Evolutionary conservation across 306 rosid genomes (phyloP), one percentile per base, ranked within the genome.

Genomic region (Trifolium dubium): DNA sequence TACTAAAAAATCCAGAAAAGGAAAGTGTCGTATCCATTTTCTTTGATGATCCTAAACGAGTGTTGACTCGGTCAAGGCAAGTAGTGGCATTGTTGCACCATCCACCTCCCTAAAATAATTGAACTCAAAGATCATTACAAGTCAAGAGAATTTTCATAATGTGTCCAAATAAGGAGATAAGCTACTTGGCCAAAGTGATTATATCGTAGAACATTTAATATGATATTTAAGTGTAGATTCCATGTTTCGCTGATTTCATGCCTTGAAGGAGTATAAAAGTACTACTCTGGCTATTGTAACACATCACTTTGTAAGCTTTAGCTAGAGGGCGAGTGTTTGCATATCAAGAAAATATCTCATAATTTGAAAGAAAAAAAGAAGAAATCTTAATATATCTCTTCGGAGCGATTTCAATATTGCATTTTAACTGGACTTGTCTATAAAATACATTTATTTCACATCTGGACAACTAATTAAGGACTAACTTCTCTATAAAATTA

Each of bases 1-100:
- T 82, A 79, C 86, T 87, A n/a, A 92, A 81, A 65, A 86, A 73
- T 31, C 97, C 97, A 10, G 98, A 84, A 73, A 92, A 92, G 6
- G 88, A 85, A 77, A 89, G 13, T 49, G 13, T 34, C 51, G 56
- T 75, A 6, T 29, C 83, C 98, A 92, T 90, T 80, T 73, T 43
- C 82, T 80, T 86, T 5, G 98, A 92, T 54, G 98, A 92, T 31
- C 98, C 98, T 64, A 90, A 79, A 40, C 95, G 92, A 65, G 92
- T 87, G 64, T 67, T 87, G 81, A 76, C 83, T 5, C 95, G 92
- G 9, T 40, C 71, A 11, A 85, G 92, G 76, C 98, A 92, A 75
- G 86, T 67, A 49, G 97, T 80, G 35, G 71, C 91, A 76, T 92
- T 87, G 84, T 89, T 87, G 85, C 98, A 92, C 98, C 98, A 92